Evolutionary conservation across 2,329 filamentous ascomycete species (phyloP), one percentile per base, ranked within the genome.

Genomic region (Penicillium sp.): DNA sequence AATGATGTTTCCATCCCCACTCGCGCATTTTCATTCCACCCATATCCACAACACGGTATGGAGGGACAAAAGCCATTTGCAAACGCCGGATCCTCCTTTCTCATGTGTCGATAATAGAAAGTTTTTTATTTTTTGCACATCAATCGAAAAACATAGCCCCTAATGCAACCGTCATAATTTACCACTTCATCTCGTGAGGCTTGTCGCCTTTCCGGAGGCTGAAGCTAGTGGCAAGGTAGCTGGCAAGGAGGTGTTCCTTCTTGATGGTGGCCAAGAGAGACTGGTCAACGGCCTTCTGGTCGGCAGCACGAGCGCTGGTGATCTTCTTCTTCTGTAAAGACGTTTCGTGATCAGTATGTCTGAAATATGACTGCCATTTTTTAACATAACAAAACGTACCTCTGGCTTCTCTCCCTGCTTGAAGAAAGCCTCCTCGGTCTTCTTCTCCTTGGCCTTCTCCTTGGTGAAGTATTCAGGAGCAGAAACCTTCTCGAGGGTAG

Each of bases 111-210:
- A 58, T 54, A 58, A 54, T 43, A 51, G 23, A 48, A 48, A 24
- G 47, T 54, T 66, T 59, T 56, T 49, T 43, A 47, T 48, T 46
- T 55, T 71, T 69, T 66, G 62, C 67, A 65, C 66, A 67, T 65
- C 66, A 68, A 68, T 69, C 70, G 68, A 69, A 68, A 70, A 66
- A 66, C 68, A 52, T 53, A 60, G 42, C 53, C 71, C 71, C 71
- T 68, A 66, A 69, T 68, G 69, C 70, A 65, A 65, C 68, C 66
- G 63, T 68, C 63, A 61, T 66, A 66, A 70, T 86, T 81, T 97
- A 99, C 87, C 93, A 99, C 82, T 90, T 90, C 94, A 99, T 97
- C 87, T 96, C 90, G 83, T 99, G 94, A 81, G 94, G 94, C 88
- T 93, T 92, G 86, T 99, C 93, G 75, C 94, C 94, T 85, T 92